These are phyloP conservation scores for Angomonas desouzai DNA, from an alignment of 208 protist species.

Conservation along the genomic window DNA sequence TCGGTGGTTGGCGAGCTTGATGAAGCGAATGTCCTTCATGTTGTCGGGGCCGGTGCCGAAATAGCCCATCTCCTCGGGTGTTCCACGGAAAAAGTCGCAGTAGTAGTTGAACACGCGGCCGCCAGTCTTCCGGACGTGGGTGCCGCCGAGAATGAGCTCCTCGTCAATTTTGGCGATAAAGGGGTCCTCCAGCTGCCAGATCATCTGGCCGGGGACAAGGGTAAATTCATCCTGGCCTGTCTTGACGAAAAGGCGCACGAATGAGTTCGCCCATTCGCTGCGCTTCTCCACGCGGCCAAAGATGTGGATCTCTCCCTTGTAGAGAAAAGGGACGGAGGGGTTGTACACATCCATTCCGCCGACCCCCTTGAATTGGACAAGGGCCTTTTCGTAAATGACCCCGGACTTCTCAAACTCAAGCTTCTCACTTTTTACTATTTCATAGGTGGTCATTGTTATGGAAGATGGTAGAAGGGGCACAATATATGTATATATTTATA, in stretches of 20 bases:
- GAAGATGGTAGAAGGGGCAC: too few species aligned
- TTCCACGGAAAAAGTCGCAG: conserved; percentile 38
- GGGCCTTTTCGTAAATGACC: conserved; percentile 28
- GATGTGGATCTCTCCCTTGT: conserved; percentile 32
- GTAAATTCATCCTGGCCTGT: conserved; percentile 44
- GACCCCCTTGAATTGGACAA: conserved; percentile 39
- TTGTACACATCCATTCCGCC: conserved; percentile 44
- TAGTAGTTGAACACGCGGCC: conserved; percentile 32
- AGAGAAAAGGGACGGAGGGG: conserved; percentile 31
- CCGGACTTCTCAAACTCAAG: conserved; percentile 19
- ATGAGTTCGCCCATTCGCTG: conserved; percentile 29
- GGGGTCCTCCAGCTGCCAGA: conserved; percentile 37
- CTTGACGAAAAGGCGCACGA: conserved; percentile 37
- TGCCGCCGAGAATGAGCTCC: conserved; percentile 29
- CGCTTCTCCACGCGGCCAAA: conserved; percentile 36
- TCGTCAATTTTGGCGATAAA: conserved; percentile 29
- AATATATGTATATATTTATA: too few species aligned
- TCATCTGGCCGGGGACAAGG: conserved; percentile 20
- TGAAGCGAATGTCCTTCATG: conserved; percentile 37
- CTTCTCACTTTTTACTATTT: conserved; percentile 11
- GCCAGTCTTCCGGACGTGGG: conserved; percentile 27
- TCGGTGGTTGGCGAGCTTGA: conserved; percentile 32
- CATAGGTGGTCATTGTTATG: background rate
- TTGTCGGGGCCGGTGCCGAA: conserved; percentile 31
- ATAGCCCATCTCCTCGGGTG: conserved; percentile 16